phyloP scores from a whole-genome alignment of 129 eudicot species.

The Calendula officinalis region DNA sequence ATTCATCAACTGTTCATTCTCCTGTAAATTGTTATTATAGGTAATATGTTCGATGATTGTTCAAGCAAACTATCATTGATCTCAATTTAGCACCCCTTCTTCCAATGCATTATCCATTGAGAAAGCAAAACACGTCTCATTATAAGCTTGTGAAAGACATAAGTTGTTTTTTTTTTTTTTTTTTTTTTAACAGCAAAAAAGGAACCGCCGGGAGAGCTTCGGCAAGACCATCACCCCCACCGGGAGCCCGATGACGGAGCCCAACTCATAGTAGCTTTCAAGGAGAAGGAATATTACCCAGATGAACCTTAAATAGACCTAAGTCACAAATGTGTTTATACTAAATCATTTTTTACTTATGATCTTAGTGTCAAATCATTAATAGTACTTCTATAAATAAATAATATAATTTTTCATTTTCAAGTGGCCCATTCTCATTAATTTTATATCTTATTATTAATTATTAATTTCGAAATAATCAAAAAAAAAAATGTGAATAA shows the following conservation, averaged over 20 bases:
- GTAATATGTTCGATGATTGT: neutral
- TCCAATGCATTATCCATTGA: too few species aligned
- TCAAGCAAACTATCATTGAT: neutral
- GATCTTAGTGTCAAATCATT: neutral
- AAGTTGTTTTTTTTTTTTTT: too few species aligned
- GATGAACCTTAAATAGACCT: conserved; percentile 9
- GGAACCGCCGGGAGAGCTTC: too few species aligned
- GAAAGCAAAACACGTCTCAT: too few species aligned
- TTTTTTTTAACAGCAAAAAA: too few species aligned
- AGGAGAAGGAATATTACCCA: neutral
- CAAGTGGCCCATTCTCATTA: conserved; percentile 13
- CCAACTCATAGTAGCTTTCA: too few species aligned
- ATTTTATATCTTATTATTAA: neutral
- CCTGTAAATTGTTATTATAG: too few species aligned
- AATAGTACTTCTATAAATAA: neutral
- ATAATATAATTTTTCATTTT: conserved; percentile 6
- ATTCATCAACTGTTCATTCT: too few species aligned
- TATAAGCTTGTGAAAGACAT: too few species aligned
- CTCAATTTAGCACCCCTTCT: too few species aligned
- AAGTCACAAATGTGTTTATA: conserved; percentile 7
- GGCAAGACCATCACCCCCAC: too few species aligned
- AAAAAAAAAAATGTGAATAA: neutral
- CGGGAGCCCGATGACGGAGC: too few species aligned
- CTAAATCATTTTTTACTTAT: neutral
- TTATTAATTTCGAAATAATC: neutral